Base-by-base conservation (phyloP, 176 grass and related monocot genomes). In the Aechmea fasciata region DNA sequence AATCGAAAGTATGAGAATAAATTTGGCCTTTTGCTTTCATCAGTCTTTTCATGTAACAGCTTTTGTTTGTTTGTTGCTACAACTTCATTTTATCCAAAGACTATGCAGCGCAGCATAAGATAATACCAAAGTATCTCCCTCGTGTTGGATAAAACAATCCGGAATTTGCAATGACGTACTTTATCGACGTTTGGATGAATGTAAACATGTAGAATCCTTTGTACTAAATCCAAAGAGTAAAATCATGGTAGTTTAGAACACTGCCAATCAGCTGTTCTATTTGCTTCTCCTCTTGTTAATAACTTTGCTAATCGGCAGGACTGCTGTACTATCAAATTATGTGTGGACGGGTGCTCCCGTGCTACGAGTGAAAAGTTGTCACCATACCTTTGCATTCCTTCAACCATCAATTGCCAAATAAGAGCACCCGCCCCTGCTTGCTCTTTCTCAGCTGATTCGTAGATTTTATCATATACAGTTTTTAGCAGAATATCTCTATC, bases 361-460 rank as follows among this genome's bases (percentile, higher is more conserved):
- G 93, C 93, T 62, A 97, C 79, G 65, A 97, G 15, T 33, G 93
- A 87, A 69, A 97, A 97, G 49, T 87, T 51, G 61, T 97, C 93
- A 48, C 49, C 47, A 65, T 89, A 92, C 72, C 65, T 83, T 12
- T 73, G 84, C 50, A 65, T 90, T 69, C 87, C 86, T 87, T 90
- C 89, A 13, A 92, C 79, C 66, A 89, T 90, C 75, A 92, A 74
- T 69, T 97, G 93, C 93, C 93, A 97, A 77, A 97, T 81, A 24
- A 97, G 84, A 81, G 89, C 86, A 22, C 93, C 93, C 20, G 79
- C 71, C 67, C 89, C 93, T 69, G 86, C 89, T 70, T 82, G 79
- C 59, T 50, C 52, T 47, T 81, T 90, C 75, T 76, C 87, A 10
- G 89, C 89, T 33, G 93, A 97, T 65, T 83, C 72, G 1, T 85